Evolutionary conservation across 345 rosid genomes (phyloP), one percentile per base, ranked within the genome.

Genomic region (Gossypium longicalyx): DNA sequence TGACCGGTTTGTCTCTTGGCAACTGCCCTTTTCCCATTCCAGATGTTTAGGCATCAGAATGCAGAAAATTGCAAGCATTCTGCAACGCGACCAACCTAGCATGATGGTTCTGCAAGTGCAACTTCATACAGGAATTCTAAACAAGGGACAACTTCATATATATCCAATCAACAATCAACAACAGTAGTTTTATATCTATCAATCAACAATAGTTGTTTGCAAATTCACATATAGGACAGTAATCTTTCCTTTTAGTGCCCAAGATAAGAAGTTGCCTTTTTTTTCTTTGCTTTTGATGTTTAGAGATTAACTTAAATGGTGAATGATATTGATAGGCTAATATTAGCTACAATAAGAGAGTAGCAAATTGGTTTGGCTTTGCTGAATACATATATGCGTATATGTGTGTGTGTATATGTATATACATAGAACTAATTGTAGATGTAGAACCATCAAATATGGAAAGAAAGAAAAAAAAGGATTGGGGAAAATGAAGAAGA

Each of bases 91-190:
- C 25, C 3, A 64, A 10, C 48, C 49, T 41, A 41, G 25, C 69
- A n/a, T n/a, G 49, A 64, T 41, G 13, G 8, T 41, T 41, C 43
- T 43, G 25, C 51, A n/a, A 34, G 41, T 34, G 51, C 6, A 19
- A 64, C 8, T 19, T 34, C 41, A 34, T 34, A 34, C 41, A 34
- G 68, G 8, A 64, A 64, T 38, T 64, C 1, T 9, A 64, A 11
- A 64, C n/a, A 29, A 1, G 7, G 49, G 69, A 2, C 25, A 63
- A 43, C 27, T 64, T 8, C 25, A n/a, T 64, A 41, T 49, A 64
- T 64, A 38, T 41, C 68, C 27, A 19, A 64, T 64, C 69, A 64
- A 41, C 16, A 34, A 64, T 64, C 69, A 64, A 41, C 25, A 34
- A 34, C 41, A 5, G 7, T 34, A 34, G 41, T 34, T 34, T 34